phyloP scores from a whole-genome alignment of 2,329 filamentous ascomycete genomes.

The Graphium sp. region DNA sequence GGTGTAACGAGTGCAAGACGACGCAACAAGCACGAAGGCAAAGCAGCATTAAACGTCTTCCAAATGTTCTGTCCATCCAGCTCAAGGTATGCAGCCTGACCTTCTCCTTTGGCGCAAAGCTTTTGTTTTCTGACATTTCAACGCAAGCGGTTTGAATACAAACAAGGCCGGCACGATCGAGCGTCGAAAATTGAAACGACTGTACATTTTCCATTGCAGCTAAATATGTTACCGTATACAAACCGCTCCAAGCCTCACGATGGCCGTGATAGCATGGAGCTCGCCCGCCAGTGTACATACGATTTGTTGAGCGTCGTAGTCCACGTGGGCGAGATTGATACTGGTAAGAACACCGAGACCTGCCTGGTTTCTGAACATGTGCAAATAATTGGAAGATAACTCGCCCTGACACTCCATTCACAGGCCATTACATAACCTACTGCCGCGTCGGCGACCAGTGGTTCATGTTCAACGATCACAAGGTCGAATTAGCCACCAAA shows the following conservation, averaged over 20 bases:
- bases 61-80: constrained; percentile 81
- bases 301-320: constrained; percentile 82
- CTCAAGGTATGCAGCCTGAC: constrained; percentile 49
- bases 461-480: constrained; percentile 94
- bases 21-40: constrained; percentile 71
- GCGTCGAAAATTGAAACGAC: constrained; percentile 75
- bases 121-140: background rate
- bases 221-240: constrained; percentile 86
- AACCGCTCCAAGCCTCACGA: constrained; percentile 40
- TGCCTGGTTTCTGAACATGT: background rate
- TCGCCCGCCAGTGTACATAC: constrained; percentile 57
- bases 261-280: constrained; percentile 34
- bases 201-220: constrained; percentile 68
- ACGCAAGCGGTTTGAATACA: constrained; percentile 55
- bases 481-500: constrained; percentile 68
- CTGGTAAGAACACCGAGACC: constrained; percentile 53
- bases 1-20: constrained; percentile 63
- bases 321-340: constrained; percentile 84
- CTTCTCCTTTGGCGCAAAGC: background rate
- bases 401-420: background rate
- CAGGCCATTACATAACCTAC: constrained; percentile 73
- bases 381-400: too few species aligned
- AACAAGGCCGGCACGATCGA: constrained; percentile 43
- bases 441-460: constrained; percentile 71
- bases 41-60: constrained; percentile 67